phyloP scores from a whole-genome alignment of 441 rosid genomes.

The Pelargonium cotyledonis region DNA sequence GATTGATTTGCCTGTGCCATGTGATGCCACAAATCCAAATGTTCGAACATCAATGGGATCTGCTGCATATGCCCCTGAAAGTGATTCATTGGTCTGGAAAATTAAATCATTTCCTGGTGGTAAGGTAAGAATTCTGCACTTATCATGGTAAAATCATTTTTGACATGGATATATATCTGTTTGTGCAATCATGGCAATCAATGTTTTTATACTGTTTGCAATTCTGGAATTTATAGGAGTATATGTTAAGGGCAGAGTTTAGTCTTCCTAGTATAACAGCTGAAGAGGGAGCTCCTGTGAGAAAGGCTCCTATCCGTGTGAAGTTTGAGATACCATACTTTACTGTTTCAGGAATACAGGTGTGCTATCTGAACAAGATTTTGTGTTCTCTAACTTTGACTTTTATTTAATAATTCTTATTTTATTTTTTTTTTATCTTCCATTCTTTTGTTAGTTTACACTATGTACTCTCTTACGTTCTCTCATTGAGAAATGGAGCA shows the following conservation, averaged over 20 bases:
- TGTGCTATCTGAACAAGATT: slow-evolving; percentile 12
- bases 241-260: slow-evolving; percentile 96
- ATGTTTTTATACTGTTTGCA: slow-evolving; percentile 15
- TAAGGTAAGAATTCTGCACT: slow-evolving; percentile 44
- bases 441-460: not conserved
- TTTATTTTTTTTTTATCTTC: no score
- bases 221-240: slow-evolving; percentile 47
- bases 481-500: not conserved
- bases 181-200: slow-evolving; percentile 11
- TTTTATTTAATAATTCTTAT: no score
- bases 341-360: slow-evolving; percentile 97
- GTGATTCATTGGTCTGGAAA: slow-evolving; percentile 92
- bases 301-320: slow-evolving; percentile 96
- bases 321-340: slow-evolving; percentile 98
- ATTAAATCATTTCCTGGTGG: slow-evolving; percentile 57
- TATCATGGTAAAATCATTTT: not conserved
- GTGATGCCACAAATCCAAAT: slow-evolving; percentile 85
- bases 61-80: slow-evolving; percentile 91
- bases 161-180: slow-evolving; percentile 6
- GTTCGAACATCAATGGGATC: slow-evolving; percentile 95
- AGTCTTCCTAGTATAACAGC: slow-evolving; percentile 89
- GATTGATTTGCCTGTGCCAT: slow-evolving; percentile 78
- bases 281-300: slow-evolving; percentile 81
- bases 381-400: not conserved
- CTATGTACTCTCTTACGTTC: not conserved